Base-by-base conservation (phyloP, 106 monocot genomes). In the Iris macrosiphon region DNA sequence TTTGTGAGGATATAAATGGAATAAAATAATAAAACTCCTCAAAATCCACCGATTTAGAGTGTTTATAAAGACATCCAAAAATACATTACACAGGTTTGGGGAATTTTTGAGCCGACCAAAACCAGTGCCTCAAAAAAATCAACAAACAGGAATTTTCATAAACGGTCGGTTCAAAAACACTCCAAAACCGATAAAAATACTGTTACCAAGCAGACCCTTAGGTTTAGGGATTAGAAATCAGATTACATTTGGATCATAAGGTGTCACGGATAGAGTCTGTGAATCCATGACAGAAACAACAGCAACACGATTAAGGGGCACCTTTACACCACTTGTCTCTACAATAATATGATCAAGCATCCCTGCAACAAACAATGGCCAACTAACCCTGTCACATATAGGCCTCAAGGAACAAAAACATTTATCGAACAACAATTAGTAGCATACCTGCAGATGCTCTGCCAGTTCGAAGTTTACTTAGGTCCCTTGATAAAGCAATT, bases 271-370 rank as follows among this genome's bases (percentile, higher is more conserved):
- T 6, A 98, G 83, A 11, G 82, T 91, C 39, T 87, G 80, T 17
- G 87, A 30, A 78, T 98, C 87, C 26, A 87, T 3, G 32, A 83
- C 91, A 32, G 98, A 98, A 63, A 98, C 91, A 75, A 84, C 91
- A 50, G 91, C 87, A 35, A 91, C 60, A 60, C 59, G 79, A 65
- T 80, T 98, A 45, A 98, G 58, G 12, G 90, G 59, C 63, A 81
- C 44, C 62, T 98, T 98, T 52, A 52, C 73, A 65, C 80, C 83
- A 59, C 56, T 65, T 41, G 65, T 65, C 54, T 91, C 98, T 18
- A 91, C 98, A 59, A 91, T 80, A 39, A 98, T 80, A 73, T 98
- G 98, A 70, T 98, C 98, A 57, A 98, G 83, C 77, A 87, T 81
- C 31, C 86, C 86, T 87, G 52, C n/a, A 64, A 26, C 57, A 37